These are phyloP conservation scores for Lentinula aciculospora DNA, from an alignment of 768 basidiomycete species.

Conservation along the genomic window DNA sequence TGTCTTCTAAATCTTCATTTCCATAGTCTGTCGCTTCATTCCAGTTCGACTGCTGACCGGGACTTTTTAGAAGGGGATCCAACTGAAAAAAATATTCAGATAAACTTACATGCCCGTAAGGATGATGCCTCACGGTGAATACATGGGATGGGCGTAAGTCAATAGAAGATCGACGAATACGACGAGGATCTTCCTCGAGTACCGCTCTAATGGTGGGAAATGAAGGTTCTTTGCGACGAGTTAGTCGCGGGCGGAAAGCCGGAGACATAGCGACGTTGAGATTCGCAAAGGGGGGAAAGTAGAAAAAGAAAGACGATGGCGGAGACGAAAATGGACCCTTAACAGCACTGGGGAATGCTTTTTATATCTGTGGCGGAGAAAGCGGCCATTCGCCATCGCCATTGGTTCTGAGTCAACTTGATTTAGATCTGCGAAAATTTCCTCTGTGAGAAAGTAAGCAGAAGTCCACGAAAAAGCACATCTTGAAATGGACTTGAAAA, in stretches of 20 bases:
- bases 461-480: not conserved
- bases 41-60: not conserved
- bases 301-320: not conserved
- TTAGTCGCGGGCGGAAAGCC: not conserved
- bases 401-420: not conserved
- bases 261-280: not conserved
- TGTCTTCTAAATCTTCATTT: not conserved
- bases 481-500: not conserved
- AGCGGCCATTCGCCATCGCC: not conserved
- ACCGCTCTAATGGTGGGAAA: not conserved
- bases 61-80: not conserved
- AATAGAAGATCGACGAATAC: not conserved
- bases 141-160: conserved; percentile 3
- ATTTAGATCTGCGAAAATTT: not conserved
- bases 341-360: not conserved
- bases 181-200: not conserved
- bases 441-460: not conserved
- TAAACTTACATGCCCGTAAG: not conserved
- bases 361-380: conserved; percentile 1
- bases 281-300: not conserved
- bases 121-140: not conserved
- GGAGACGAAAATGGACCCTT: not conserved
- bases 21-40: not conserved
- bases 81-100: not conserved
- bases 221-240: not conserved